These are phyloP conservation scores for Boeremia lycopersici DNA, from an alignment of 2,329 filamentous ascomycete species.

Conservation along the genomic window DNA sequence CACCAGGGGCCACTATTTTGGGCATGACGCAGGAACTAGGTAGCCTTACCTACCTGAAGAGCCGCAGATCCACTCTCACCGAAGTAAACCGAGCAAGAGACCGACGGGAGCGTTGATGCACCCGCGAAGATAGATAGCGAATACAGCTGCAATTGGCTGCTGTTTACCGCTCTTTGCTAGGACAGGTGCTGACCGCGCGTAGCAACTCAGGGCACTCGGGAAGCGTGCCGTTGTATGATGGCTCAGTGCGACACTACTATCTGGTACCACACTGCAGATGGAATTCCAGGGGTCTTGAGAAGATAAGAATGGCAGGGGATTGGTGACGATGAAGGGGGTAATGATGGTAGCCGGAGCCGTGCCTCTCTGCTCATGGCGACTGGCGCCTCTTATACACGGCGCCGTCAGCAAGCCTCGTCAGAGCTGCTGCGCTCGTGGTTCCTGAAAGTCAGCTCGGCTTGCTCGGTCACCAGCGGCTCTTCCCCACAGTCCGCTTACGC, in stretches of 20 bases:
- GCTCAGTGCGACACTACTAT: slow-evolving; percentile 28
- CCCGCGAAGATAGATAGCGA: slow-evolving; percentile 29
- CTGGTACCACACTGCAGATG: slow-evolving; percentile 14
- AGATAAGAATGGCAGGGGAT: slow-evolving; percentile 9
- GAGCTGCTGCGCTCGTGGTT: slow-evolving; percentile 14
- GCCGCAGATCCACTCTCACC: slow-evolving; percentile 15
- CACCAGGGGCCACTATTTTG: slow-evolving; percentile 19
- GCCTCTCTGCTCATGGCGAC: slow-evolving; percentile 1
- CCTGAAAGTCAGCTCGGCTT: slow-evolving; percentile 16
- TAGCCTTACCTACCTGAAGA: slow-evolving; percentile 30
- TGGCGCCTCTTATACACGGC: slow-evolving; percentile 1
- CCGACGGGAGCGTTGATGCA: not conserved
- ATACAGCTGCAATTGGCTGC: slow-evolving; percentile 37
- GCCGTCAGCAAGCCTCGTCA: not conserved
- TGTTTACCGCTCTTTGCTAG: slow-evolving; percentile 36
- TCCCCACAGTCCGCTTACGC: slow-evolving; percentile 22
- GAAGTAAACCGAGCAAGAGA: slow-evolving; percentile 6
- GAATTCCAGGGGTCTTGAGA: slow-evolving; percentile 5
- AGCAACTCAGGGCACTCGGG: not conserved
- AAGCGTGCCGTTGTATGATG: slow-evolving; percentile 6
- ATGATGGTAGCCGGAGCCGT: slow-evolving; percentile 7
- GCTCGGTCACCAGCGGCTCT: slow-evolving; percentile 16
- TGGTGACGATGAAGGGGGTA: not conserved
- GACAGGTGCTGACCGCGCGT: slow-evolving; percentile 13
- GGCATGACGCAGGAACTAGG: slow-evolving; percentile 21